Evolutionary conservation across 345 rosid genomes (phyloP), one percentile per base, ranked within the genome.

Genomic region (Garcia nutans): DNA sequence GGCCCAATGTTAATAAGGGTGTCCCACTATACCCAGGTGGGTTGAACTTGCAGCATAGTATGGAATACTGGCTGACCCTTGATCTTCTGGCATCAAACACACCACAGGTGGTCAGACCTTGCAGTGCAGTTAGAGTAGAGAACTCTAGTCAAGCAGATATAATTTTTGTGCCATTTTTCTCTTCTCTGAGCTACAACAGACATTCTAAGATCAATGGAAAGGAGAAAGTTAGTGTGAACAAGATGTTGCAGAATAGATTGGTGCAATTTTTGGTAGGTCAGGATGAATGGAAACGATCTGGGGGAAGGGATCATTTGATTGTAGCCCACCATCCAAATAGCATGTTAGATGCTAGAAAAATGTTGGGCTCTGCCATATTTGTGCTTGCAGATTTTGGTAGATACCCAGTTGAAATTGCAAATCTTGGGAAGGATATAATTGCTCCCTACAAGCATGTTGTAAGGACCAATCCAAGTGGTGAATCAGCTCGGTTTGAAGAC

Each of bases 311-410:
- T 63, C 83, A 80, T 73, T 68, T 80, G 60, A 76, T 80, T 63
- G 72, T 80, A 9, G 83, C 83, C 22, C 99, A 95, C 66, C 99
- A 95, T 88, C 99, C 99, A 2, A 92, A 92, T 57, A 91, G 97
- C 83, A 82, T 80, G 80, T 76, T 73, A 17, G 26, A 80, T 42
- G 68, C 74, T n/a, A 76, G 83, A 61, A 69, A 81, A 79, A 69
- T 78, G 23, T 76, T 95, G 77, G 94, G 96, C 20, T 88, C 92
- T 20, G 93, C 98, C 41, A 95, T 89, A 87, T 93, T 93, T 85
- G 86, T 93, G 83, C 94, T 95, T 50, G 93, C 97, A 8, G 99
- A 95, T 92, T 95, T 95, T 37, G 97, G 99, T 19, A 90, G 98
- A 74, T 95, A 95, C 77, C 84, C 94, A 10, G 75, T 77, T 7